phyloP scores from a whole-genome alignment of 2,329 filamentous ascomycete species.

The Aureobasidium melanogenum region DNA sequence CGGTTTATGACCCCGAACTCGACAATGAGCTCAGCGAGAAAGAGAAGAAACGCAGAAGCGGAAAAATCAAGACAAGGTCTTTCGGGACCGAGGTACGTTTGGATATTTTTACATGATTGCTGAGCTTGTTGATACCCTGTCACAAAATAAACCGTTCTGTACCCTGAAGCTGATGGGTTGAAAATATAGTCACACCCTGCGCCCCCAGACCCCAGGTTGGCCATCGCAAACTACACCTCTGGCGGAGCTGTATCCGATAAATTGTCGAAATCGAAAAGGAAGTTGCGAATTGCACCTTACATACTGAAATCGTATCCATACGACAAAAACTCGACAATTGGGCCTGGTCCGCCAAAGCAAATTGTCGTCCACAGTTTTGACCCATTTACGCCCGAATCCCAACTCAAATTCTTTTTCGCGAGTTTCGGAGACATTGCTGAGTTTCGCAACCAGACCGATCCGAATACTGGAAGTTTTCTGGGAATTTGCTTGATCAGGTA shows the following conservation, averaged over 20 bases:
- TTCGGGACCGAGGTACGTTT: slow-evolving; percentile 35
- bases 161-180: slow-evolving; percentile 32
- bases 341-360: slow-evolving; percentile 80
- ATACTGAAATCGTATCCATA: slow-evolving; percentile 72
- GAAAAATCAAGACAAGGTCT: slow-evolving; percentile 24
- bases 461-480: slow-evolving; percentile 85
- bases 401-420: slow-evolving; percentile 66
- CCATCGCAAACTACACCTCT: slow-evolving; percentile 51
- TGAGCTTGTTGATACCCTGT: slow-evolving; percentile 28
- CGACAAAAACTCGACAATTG: slow-evolving; percentile 74
- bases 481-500: slow-evolving; percentile 91
- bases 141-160: slow-evolving; percentile 28
- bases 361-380: slow-evolving; percentile 96
- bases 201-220: slow-evolving; percentile 73
- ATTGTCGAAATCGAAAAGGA: slow-evolving; percentile 58
- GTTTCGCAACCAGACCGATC: slow-evolving; percentile 90
- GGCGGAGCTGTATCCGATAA: slow-evolving; percentile 36
- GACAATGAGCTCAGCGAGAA: slow-evolving; percentile 50
- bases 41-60: slow-evolving; percentile 39
- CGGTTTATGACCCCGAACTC: slow-evolving; percentile 55
- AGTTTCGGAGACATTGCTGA: slow-evolving; percentile 81
- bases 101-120: slow-evolving; percentile 25
- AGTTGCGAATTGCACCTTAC: slow-evolving; percentile 64
- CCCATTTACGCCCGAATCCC: slow-evolving; percentile 71
- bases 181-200: slow-evolving; percentile 60